Evolutionary conservation across 306 rosid genomes (phyloP).

Genomic region (Glycine tomentella): DNA sequence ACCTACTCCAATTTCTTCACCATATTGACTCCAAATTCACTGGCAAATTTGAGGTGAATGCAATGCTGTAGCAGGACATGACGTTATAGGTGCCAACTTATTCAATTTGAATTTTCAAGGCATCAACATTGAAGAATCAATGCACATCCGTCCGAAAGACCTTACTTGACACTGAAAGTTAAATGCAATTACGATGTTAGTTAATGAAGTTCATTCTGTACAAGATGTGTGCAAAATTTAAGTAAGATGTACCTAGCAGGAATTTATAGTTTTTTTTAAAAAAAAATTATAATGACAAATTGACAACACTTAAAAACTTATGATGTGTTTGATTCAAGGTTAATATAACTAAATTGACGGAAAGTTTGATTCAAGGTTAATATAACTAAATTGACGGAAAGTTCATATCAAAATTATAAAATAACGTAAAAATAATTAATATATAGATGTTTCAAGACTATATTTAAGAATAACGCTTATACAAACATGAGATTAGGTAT

Average conservation of each 20-base stretch:
- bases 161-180: neutral
- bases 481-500: too few species aligned
- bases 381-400: neutral
- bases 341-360: too few species aligned
- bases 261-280: too few species aligned
- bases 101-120: neutral
- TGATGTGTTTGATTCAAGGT: too few species aligned
- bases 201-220: neutral
- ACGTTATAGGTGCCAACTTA: neutral
- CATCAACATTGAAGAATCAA: neutral
- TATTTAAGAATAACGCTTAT: too few species aligned
- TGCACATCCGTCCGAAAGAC: neutral
- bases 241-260: too few species aligned
- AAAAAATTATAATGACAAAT: too few species aligned
- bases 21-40: conserved; percentile 18
- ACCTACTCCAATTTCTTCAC: conserved; percentile 18
- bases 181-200: neutral
- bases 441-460: too few species aligned
- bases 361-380: too few species aligned
- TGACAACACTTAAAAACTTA: too few species aligned
- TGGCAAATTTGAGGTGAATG: neutral
- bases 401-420: neutral
- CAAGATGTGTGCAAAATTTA: too few species aligned
- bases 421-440: too few species aligned
- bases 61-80: neutral